Evolutionary conservation across 2,329 filamentous ascomycete species (phyloP).

Genomic region (Clonostachys rosea): DNA sequence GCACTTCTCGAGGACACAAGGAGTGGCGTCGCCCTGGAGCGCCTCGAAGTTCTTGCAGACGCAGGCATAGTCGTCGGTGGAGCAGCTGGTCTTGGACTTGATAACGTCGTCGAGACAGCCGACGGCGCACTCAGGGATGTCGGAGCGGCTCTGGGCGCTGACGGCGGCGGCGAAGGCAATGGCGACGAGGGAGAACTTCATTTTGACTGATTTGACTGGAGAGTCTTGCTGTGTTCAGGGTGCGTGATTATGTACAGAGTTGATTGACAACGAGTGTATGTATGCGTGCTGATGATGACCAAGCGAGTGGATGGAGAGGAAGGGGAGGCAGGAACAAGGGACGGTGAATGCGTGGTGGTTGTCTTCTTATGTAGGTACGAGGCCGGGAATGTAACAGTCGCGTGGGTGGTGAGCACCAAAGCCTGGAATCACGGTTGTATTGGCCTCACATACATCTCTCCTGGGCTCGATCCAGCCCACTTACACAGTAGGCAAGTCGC

Average conservation of each 20-base stretch:
- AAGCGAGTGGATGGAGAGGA: conserved; percentile 5
- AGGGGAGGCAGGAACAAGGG: background rate
- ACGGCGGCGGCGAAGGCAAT: conserved; percentile 24
- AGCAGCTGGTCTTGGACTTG: conserved; percentile 20
- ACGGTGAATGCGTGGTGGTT: too few species aligned
- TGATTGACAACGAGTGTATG: conserved; percentile 4
- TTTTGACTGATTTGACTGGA: conserved; percentile 15
- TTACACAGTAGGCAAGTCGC: too few species aligned
- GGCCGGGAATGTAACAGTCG: too few species aligned
- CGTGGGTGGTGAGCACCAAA: too few species aligned
- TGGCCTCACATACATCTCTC: too few species aligned
- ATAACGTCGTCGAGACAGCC: conserved; percentile 26
- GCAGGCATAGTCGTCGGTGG: conserved; percentile 23
- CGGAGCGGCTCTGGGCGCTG: conserved; percentile 22
- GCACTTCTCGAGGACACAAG: conserved; percentile 27
- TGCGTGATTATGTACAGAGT: conserved; percentile 1
- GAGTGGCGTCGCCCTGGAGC: conserved; percentile 22
- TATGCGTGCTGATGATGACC: background rate
- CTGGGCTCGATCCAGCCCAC: too few species aligned
- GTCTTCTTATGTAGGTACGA: too few species aligned
- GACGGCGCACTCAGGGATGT: conserved; percentile 31
- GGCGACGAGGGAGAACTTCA: conserved; percentile 29
- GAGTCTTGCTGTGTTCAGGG: conserved; percentile 3
- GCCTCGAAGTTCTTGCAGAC: conserved; percentile 23
- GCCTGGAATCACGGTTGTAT: too few species aligned